Evolutionary conservation across 2,329 filamentous ascomycete species (phyloP).

Genomic region (Fusarium circinatum): DNA sequence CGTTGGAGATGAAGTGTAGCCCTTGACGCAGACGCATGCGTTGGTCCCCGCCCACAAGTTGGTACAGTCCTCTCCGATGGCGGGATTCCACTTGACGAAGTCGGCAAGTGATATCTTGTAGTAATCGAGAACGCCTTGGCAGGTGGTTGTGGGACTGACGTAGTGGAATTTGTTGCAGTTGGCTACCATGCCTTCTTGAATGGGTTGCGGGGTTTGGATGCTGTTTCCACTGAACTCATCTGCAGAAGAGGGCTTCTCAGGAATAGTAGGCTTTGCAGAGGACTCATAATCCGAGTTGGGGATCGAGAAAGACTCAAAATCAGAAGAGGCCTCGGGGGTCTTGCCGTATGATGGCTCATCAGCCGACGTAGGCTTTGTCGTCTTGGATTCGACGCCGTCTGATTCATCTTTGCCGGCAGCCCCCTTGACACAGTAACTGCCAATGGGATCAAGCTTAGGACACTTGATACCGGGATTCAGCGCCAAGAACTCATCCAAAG

Average conservation of each 20-base stretch:
- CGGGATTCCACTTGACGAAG: slow-evolving; percentile 9
- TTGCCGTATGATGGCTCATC: no score
- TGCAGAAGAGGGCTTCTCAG: background rate
- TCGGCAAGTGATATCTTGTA: slow-evolving; percentile 1
- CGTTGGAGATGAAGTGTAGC: background rate
- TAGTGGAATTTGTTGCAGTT: slow-evolving; percentile 17
- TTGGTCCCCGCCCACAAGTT: background rate
- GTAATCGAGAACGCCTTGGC: background rate
- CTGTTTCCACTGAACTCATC: background rate
- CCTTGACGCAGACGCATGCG: background rate
- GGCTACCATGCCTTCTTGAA: background rate
- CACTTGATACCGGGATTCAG: background rate
- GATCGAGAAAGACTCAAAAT: rapidly evolving
- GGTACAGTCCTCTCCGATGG: background rate
- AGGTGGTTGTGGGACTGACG: background rate
- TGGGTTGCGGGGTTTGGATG: background rate
- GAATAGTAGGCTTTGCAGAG: background rate
- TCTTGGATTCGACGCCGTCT: background rate
- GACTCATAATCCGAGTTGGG: background rate
- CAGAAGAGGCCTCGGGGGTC: rapidly evolving
- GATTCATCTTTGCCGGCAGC: background rate
- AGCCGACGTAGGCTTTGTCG: background rate
- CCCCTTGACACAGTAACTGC: background rate
- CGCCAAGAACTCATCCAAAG: background rate
- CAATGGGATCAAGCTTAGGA: background rate